Conservation (phyloP, 352 stramenopile species). For the Phytophthora pluvialis region DNA sequence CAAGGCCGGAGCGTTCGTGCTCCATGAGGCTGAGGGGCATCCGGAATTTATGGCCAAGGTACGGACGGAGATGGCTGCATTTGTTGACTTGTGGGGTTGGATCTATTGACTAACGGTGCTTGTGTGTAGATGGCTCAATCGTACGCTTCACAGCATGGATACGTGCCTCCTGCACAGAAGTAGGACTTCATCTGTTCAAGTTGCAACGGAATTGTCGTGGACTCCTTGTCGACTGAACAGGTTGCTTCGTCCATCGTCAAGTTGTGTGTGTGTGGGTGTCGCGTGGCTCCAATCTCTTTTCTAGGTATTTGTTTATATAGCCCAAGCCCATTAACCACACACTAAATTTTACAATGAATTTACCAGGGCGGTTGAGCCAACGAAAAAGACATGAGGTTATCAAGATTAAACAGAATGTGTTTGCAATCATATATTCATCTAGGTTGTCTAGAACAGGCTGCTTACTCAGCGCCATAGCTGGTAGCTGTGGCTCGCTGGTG, state of each 20-base stretch:
- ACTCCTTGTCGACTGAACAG: conserved; percentile 1
- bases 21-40: conserved; percentile 74
- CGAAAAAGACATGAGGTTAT: neutral
- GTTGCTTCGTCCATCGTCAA: conserved; percentile 8
- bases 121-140: conserved; percentile 50
- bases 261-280: conserved; percentile 9
- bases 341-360: conserved; percentile 7
- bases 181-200: conserved; percentile 10
- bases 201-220: neutral
- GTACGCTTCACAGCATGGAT: conserved; percentile 50
- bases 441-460: conserved; percentile 8
- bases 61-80: neutral
- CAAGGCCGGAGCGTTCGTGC: conserved; percentile 69
- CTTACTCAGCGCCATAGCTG: conserved; percentile 27
- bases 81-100: neutral
- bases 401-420: conserved; percentile 1
- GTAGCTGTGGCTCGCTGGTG: conserved; percentile 37
- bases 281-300: conserved; percentile 21
- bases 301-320: conserved; percentile 40
- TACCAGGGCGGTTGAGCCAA: neutral
- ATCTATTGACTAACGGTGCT: conserved; percentile 10
- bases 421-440: conserved; percentile 18
- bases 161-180: conserved; percentile 49
- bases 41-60: conserved; percentile 78
- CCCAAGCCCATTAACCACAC: conserved; percentile 13